Evolutionary conservation across 805 yeast species (phyloP).

Genomic region (Candida piceae): DNA sequence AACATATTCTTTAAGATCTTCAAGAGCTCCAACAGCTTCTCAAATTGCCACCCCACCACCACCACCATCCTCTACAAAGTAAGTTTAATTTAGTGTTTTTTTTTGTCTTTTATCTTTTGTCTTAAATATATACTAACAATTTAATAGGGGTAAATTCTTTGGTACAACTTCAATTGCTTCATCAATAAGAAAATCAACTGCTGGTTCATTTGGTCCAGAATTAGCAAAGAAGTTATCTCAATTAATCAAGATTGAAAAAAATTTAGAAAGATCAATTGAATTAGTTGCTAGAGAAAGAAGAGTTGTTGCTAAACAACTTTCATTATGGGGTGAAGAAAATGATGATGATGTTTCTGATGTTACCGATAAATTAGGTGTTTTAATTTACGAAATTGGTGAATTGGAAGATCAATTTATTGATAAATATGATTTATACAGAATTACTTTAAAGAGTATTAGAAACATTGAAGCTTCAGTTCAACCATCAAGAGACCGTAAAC

Average conservation of each 20-base stretch:
- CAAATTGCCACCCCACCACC: slow-evolving; percentile 78
- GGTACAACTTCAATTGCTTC: slow-evolving; percentile 70
- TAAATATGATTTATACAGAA: slow-evolving; percentile 96
- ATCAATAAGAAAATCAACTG: slow-evolving; percentile 72
- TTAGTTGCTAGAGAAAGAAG: slow-evolving; percentile 90
- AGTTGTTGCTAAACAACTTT: slow-evolving; percentile 94
- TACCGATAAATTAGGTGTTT: slow-evolving; percentile 94
- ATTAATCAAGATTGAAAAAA: slow-evolving; percentile 93
- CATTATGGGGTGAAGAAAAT: slow-evolving; percentile 96
- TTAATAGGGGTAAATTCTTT: slow-evolving; percentile 56
- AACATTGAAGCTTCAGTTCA: slow-evolving; percentile 97
- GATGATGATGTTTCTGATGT: slow-evolving; percentile 97
- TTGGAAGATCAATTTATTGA: slow-evolving; percentile 97
- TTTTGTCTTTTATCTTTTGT: slow-evolving; percentile 3
- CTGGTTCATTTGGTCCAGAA: slow-evolving; percentile 94
- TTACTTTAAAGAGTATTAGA: slow-evolving; percentile 89
- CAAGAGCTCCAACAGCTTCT: slow-evolving; percentile 79
- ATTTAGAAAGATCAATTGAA: slow-evolving; percentile 90
- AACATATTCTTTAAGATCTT: slow-evolving; percentile 75
- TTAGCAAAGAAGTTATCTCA: slow-evolving; percentile 86
- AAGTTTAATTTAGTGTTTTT: slow-evolving; percentile 6
- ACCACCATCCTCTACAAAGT: slow-evolving; percentile 66
- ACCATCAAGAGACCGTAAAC: slow-evolving; percentile 97
- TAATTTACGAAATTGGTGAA: slow-evolving; percentile 94
- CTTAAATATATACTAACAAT: too few species aligned